Conservation (phyloP, 1,139 yeast species). For the Nakaseomyces delphensis region DNA sequence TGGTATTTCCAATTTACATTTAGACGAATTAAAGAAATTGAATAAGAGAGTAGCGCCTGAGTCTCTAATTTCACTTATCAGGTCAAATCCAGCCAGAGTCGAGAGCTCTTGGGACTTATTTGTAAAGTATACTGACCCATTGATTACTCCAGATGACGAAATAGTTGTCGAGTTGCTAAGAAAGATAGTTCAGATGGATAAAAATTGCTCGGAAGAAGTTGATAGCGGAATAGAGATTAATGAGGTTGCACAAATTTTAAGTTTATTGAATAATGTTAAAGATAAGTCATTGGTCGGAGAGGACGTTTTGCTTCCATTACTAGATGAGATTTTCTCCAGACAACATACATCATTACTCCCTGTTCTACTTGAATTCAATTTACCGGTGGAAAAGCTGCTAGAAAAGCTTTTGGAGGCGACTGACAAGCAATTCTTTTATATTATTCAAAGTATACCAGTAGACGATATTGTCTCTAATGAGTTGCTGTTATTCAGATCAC, state of each 20-base stretch:
- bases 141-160: slow-evolving; percentile 14
- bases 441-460: slow-evolving; percentile 12
- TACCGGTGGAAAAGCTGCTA: slow-evolving; percentile 11
- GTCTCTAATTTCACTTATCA: slow-evolving; percentile 20
- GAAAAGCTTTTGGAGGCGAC: slow-evolving; percentile 13
- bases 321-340: slow-evolving; percentile 10
- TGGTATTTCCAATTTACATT: slow-evolving; percentile 25
- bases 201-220: slow-evolving; percentile 19
- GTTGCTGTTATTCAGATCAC: slow-evolving; percentile 10
- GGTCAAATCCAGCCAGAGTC: slow-evolving; percentile 29
- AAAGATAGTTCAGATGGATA: slow-evolving; percentile 20
- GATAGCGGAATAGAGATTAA: slow-evolving; percentile 12
- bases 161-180: slow-evolving; percentile 14
- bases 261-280: slow-evolving; percentile 11
- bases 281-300: slow-evolving; percentile 10
- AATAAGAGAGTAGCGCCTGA: slow-evolving; percentile 12
- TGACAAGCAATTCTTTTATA: slow-evolving; percentile 12
- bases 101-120: slow-evolving; percentile 27
- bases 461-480: slow-evolving; percentile 10
- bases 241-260: slow-evolving; percentile 17
- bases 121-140: slow-evolving; percentile 10
- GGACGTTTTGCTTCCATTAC: slow-evolving; percentile 12
- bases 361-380: slow-evolving; percentile 9
- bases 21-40: slow-evolving; percentile 15
- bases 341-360: slow-evolving; percentile 18